A percentile compares a stretch with the other conserved stretches of the same genome.
These are phyloP conservation scores for Microbotryum violaceum DNA, from an alignment of 1,284 basidiomycete species.

Conservation along the genomic window DNA sequence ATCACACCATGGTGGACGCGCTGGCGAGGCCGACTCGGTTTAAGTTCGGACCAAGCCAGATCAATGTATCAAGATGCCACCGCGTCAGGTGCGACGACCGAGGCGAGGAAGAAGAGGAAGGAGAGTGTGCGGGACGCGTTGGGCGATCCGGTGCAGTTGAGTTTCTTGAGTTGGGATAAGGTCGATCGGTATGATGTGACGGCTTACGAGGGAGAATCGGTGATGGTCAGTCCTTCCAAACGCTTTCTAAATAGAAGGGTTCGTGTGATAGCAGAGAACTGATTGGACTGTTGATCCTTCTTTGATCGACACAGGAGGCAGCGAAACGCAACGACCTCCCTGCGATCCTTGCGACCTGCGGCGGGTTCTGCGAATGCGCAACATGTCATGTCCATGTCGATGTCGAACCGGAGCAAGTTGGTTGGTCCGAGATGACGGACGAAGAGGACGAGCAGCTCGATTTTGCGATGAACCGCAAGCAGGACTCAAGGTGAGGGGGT, in stretches of 20 bases:
- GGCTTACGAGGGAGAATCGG: constrained; percentile 36
- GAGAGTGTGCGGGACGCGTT: constrained; percentile 12
- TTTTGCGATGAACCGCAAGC: constrained; percentile 30
- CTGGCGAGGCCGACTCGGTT: constrained; percentile 41
- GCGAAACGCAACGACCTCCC: constrained; percentile 35
- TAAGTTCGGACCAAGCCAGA: constrained; percentile 31
- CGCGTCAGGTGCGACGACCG: no score
- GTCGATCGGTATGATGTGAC: constrained; percentile 26
- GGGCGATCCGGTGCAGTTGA: constrained; percentile 31
- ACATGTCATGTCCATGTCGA: constrained; percentile 36
- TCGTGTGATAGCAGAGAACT: no score
- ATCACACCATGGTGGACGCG: constrained; percentile 36
- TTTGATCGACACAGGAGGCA: constrained; percentile 15
- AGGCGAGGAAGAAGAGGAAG: constrained; percentile 8
- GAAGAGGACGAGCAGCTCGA: constrained; percentile 37
- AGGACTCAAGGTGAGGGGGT: constrained; percentile 26
- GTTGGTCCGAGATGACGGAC: constrained; percentile 25
- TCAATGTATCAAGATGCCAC: constrained; percentile 26
- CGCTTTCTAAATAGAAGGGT: neutral
- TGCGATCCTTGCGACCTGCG: constrained; percentile 39
- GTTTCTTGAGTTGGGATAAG: constrained; percentile 33
- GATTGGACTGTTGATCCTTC: neutral
- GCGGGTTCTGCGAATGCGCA: constrained; percentile 37
- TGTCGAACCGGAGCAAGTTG: neutral
- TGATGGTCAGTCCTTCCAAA: constrained; percentile 31